Conservation (phyloP, 2,329 filamentous ascomycete species). For the Clarireedia homoeocarpa region DNA sequence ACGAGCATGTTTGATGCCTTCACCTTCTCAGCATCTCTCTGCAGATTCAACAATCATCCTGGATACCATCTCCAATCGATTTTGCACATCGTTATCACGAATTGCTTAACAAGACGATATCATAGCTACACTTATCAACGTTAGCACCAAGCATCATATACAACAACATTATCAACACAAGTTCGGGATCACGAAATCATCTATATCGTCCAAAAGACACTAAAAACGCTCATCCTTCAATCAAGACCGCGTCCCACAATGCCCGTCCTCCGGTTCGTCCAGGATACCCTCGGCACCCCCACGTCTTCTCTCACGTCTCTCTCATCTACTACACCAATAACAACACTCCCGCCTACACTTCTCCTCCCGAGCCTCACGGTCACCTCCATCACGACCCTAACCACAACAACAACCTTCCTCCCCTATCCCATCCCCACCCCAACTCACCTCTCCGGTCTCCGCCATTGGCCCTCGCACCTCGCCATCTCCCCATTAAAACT, state of each 20-base stretch:
- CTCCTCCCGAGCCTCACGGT: background rate
- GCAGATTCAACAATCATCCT: background rate
- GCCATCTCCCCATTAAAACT: background rate
- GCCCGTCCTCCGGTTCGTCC: background rate
- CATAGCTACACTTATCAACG: background rate
- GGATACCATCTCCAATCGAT: background rate
- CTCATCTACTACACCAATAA: no score
- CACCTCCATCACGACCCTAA: background rate
- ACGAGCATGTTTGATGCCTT: no score
- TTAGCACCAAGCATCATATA: background rate
- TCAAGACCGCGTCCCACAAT: background rate
- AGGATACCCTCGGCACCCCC: background rate
- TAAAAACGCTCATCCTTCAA: no score
- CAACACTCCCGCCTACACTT: no score
- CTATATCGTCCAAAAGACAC: no score
- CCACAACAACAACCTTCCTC: no score
- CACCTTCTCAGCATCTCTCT: no score
- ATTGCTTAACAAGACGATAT: background rate
- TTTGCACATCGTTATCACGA: slow-evolving; percentile 1
- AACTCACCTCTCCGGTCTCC: background rate
- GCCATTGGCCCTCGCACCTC: background rate
- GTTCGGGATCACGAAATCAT: no score
- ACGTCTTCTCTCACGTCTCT: no score
- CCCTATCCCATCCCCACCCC: background rate
- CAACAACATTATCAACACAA: background rate